Evolutionary conservation across 2,329 filamentous ascomycete species (phyloP), one percentile per base, ranked within the genome.

Genomic region (Aspergillus hiratsukae): DNA sequence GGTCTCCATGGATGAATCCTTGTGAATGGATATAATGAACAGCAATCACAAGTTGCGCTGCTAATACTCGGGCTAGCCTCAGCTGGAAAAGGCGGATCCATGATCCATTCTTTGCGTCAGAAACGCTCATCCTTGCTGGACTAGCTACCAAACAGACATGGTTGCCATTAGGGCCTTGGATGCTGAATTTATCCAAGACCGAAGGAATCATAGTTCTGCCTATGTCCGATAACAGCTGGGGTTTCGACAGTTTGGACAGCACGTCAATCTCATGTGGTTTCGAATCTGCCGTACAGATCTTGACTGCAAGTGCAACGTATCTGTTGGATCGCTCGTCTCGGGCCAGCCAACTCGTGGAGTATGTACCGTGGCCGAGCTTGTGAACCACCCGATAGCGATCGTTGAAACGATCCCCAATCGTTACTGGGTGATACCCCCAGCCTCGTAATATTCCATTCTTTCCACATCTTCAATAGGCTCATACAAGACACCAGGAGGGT

Each of bases 331-430:
- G 31, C 50, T 65, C 56, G 58, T 71, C 66, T 40, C 55, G 59
- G 43, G 66, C 64, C 43, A 72, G 61, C 69, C 67, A 68, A 19
- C 53, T 62, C 1, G 65, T 76, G 7, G 72, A 77, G 51, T 67
- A 73, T 2, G 67, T 61, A 23, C 75, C 74, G 58, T 72, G 72
- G 0, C 75, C 73, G 3, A 78, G 68, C 60, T 78, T 77, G 2
- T 75, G 70, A 5, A 76, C 60, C 7, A 77, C 61, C 8, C 69
- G 67, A 58, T 77, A 78, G 4, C 72, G 65, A 62, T 51, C n/a
- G 23, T 67, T 59, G 52, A 70, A 64, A 8, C 46, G 46, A 60
- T 72, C 66, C 17, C 64, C 64, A 52, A 72, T 70, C 50, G 54
- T 45, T 10, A 72, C 56, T 17, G 62, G 62, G 49, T 71, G 65